Evolutionary conservation across 495 filamentous ascomycete species (phyloP).

Genomic region (Aspergillus nanangensis): DNA sequence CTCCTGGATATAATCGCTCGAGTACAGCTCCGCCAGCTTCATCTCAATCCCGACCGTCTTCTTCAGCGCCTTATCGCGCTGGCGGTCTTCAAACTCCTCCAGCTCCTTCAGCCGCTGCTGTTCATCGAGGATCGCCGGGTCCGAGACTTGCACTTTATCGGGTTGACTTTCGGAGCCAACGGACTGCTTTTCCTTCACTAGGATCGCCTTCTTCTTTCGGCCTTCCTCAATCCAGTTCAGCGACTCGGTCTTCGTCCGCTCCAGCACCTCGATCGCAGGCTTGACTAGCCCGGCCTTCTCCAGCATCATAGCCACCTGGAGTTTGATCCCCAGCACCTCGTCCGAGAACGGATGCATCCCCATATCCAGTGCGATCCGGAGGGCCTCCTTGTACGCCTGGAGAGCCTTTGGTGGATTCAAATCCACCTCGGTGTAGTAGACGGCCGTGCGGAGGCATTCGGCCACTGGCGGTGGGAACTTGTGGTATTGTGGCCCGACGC

Average conservation of each 20-base stretch:
- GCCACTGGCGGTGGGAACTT: conserved; percentile 79
- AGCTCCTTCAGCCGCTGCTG: conserved; percentile 21
- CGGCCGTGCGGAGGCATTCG: conserved; percentile 71
- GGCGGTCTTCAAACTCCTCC: conserved; percentile 48
- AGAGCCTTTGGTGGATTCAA: conserved; percentile 69
- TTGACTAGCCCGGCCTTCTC: conserved; percentile 65
- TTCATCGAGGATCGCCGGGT: conserved; percentile 26
- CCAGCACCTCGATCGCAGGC: conserved; percentile 68
- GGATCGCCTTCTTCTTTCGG: conserved; percentile 32
- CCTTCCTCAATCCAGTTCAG: conserved; percentile 51
- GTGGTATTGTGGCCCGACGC: conserved; percentile 60
- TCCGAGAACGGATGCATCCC: conserved; percentile 84
- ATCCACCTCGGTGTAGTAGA: conserved; percentile 78
- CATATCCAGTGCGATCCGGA: conserved; percentile 62
- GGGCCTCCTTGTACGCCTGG: conserved; percentile 73
- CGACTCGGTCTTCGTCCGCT: conserved; percentile 50
- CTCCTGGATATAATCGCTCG: conserved; percentile 42
- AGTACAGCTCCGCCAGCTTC: conserved; percentile 78
- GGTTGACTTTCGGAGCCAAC: conserved; percentile 12
- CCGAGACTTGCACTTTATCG: conserved; percentile 19
- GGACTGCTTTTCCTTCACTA: conserved; percentile 16
- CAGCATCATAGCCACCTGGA: conserved; percentile 71
- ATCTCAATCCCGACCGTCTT: conserved; percentile 70
- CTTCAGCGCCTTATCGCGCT: conserved; percentile 64
- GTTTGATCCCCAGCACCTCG: conserved; percentile 83